Conservation (phyloP, 83 land plant genomes). For the Picea abies region DNA sequence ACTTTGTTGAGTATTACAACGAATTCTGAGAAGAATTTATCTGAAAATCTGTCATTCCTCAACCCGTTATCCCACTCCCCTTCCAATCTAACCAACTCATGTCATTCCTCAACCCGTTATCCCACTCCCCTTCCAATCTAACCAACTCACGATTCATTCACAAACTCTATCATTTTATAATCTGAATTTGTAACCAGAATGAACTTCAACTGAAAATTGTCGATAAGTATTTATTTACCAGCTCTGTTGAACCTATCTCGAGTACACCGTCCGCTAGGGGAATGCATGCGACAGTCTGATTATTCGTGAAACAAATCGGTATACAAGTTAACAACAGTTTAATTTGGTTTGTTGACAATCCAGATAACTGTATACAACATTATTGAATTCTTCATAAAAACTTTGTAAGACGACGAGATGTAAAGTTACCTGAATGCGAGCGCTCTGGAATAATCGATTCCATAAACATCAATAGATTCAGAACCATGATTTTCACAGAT, state of each 20-base stretch:
- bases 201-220: background rate
- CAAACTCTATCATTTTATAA: too few species aligned
- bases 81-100: too few species aligned
- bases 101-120: too few species aligned
- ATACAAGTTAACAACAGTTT: background rate
- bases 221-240: constrained; percentile 29
- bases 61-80: too few species aligned
- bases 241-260: constrained; percentile 79
- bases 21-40: too few species aligned
- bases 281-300: constrained; percentile 90
- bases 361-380: background rate
- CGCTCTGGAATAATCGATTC: constrained; percentile 46
- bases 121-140: too few species aligned
- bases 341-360: background rate
- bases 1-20: too few species aligned
- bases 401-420: background rate
- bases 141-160: too few species aligned
- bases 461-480: background rate
- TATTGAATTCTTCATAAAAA: too few species aligned
- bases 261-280: constrained; percentile 78
- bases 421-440: constrained; percentile 57
- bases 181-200: background rate
- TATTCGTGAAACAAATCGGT: constrained; percentile 13
- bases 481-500: constrained; percentile 4
- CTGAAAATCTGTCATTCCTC: too few species aligned